phyloP scores from a whole-genome alignment of 257 asterid genomes.

The Salvia hispanica region DNA sequence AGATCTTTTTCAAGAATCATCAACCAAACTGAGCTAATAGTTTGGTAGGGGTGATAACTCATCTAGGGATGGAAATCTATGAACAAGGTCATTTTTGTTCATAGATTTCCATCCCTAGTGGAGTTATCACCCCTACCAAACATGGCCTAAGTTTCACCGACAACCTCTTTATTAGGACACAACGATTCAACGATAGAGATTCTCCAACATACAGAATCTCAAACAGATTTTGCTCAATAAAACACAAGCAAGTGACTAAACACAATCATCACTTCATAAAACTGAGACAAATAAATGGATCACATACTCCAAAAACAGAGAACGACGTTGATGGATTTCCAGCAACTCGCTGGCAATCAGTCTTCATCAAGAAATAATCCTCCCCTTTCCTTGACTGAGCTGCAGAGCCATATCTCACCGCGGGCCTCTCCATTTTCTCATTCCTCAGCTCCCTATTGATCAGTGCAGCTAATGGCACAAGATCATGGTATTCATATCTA shows the following conservation, averaged over 20 bases:
- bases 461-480: constrained; percentile 72
- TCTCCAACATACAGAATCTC: neutral
- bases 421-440: constrained; percentile 81
- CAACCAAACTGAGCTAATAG: neutral
- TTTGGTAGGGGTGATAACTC: too few species aligned
- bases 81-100: too few species aligned
- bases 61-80: too few species aligned
- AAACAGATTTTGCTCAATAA: neutral
- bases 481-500: constrained; percentile 49
- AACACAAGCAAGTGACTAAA: neutral
- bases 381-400: constrained; percentile 83
- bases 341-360: constrained; percentile 75
- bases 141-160: neutral
- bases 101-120: too few species aligned
- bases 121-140: too few species aligned
- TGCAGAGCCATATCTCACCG: constrained; percentile 67
- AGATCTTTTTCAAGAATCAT: too few species aligned
- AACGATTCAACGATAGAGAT: neutral
- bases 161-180: neutral
- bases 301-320: constrained; percentile 76
- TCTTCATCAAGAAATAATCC: constrained; percentile 65
- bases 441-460: constrained; percentile 66
- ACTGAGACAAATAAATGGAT: neutral
- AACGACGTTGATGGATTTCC: constrained; percentile 74
- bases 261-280: constrained; percentile 13